These are phyloP conservation scores for Cyberlindnera japonica DNA, from an alignment of 805 yeast species.

Conservation along the genomic window DNA sequence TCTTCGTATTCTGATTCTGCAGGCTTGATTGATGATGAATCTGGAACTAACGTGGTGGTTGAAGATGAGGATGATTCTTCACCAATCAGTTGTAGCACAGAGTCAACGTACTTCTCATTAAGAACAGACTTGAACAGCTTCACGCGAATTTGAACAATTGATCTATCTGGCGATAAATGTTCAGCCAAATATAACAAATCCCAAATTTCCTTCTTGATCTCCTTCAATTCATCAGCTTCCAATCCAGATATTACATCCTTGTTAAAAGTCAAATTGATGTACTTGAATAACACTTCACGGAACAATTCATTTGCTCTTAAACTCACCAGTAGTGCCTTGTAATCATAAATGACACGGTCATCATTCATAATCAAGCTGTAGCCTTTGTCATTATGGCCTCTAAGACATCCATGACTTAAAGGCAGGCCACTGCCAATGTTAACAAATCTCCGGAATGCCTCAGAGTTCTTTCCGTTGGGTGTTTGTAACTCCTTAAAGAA, in stretches of 20 bases:
- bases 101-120: slow-evolving; percentile 26
- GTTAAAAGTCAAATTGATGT: slow-evolving; percentile 26
- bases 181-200: slow-evolving; percentile 24
- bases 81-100: slow-evolving; percentile 17
- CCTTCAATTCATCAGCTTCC: slow-evolving; percentile 24
- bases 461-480: slow-evolving; percentile 15
- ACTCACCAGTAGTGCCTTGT: slow-evolving; percentile 22
- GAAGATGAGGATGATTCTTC: slow-evolving; percentile 9
- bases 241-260: slow-evolving; percentile 11
- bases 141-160: slow-evolving; percentile 27
- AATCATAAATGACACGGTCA: slow-evolving; percentile 21
- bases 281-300: slow-evolving; percentile 25
- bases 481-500: slow-evolving; percentile 25
- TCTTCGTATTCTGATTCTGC: slow-evolving; percentile 1
- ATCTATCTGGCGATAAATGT: slow-evolving; percentile 24
- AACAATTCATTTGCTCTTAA: slow-evolving; percentile 31
- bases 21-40: slow-evolving; percentile 4
- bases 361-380: slow-evolving; percentile 25
- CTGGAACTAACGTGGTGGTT: not conserved
- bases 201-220: slow-evolving; percentile 27
- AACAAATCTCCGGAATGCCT: slow-evolving; percentile 25
- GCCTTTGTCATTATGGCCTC: slow-evolving; percentile 26
- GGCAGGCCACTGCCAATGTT: slow-evolving; percentile 20
- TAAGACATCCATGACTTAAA: slow-evolving; percentile 21
- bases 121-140: slow-evolving; percentile 29